Conservation (phyloP, 257 asterid genomes). For the Ocimum tenuiflorum region DNA sequence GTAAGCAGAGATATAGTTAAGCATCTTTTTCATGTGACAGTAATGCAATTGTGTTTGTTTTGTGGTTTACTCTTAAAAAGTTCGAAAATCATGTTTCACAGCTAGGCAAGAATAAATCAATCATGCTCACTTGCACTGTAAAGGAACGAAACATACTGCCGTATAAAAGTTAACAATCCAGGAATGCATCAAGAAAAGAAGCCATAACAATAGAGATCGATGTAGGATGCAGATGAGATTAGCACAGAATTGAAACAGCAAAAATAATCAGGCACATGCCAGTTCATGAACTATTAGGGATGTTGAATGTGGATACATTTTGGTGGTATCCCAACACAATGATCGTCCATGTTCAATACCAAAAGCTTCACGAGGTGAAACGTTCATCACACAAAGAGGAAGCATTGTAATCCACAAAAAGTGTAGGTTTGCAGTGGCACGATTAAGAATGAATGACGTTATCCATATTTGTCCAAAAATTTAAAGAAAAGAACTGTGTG, state of each 20-base stretch:
- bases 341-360: background rate
- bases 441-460: background rate
- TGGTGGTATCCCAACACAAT: no score
- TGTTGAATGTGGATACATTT: background rate
- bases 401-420: background rate
- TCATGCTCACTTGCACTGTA: no score
- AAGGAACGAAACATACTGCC: background rate
- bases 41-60: background rate
- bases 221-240: background rate
- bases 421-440: no score
- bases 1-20: slow-evolving; percentile 2
- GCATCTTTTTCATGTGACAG: background rate
- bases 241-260: background rate
- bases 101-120: background rate
- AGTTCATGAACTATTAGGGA: background rate
- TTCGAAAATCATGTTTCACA: background rate
- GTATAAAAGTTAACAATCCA: background rate
- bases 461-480: background rate
- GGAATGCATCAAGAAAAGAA: no score
- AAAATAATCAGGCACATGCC: background rate
- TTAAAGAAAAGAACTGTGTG: background rate
- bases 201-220: no score
- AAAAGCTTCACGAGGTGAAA: background rate
- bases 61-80: background rate
- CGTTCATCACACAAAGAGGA: background rate